Percentiles rank a stretch among this genome's conserved stretches.
Conservation (phyloP, 78 protist species). For the Pelomyxa schiedti region DNA sequence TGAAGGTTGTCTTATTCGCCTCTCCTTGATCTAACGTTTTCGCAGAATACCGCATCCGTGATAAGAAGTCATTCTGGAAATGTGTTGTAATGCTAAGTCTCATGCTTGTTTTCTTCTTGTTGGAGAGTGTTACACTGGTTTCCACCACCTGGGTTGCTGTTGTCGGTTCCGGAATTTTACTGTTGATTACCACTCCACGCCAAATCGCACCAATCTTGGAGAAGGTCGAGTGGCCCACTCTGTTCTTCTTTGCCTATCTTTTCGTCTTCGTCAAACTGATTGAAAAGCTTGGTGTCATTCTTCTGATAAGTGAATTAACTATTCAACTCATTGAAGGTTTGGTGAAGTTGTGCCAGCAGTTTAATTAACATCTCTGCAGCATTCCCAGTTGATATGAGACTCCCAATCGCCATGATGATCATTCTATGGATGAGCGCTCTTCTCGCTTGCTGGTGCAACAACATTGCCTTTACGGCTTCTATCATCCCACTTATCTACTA, state of each 20-base stretch:
- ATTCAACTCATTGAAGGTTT: not conserved
- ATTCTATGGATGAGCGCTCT: constrained; percentile 53
- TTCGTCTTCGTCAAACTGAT: constrained; percentile 32
- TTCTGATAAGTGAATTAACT: not conserved
- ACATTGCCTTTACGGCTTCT: too few relatives aligned
- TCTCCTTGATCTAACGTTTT: too few relatives aligned
- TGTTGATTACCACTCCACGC: constrained; percentile 4
- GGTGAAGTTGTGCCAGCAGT: not conserved
- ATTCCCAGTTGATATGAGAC: constrained; percentile 2
- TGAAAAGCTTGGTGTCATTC: not conserved
- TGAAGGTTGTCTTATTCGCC: too few relatives aligned
- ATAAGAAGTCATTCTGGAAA: not conserved
- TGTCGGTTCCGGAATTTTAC: constrained; percentile 30
- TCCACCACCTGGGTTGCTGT: constrained; percentile 53
- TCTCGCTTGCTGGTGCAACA: too few relatives aligned
- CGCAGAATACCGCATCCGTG: too few relatives aligned
- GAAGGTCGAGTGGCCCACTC: constrained; percentile 60
- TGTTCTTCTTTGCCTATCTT: constrained; percentile 47
- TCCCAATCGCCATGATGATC: constrained; percentile 32
- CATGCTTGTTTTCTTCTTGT: constrained; percentile 32
- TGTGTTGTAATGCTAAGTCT: not conserved
- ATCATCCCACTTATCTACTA: too few relatives aligned
- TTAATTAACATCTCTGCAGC: constrained; percentile 10
- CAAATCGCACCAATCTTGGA: not conserved
- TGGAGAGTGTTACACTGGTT: constrained; percentile 10